A percentile compares a stretch with the other conserved stretches of the same genome.
phyloP scores from a whole-genome alignment of 2,329 filamentous ascomycete species.

The Exophiala bonariae region DNA sequence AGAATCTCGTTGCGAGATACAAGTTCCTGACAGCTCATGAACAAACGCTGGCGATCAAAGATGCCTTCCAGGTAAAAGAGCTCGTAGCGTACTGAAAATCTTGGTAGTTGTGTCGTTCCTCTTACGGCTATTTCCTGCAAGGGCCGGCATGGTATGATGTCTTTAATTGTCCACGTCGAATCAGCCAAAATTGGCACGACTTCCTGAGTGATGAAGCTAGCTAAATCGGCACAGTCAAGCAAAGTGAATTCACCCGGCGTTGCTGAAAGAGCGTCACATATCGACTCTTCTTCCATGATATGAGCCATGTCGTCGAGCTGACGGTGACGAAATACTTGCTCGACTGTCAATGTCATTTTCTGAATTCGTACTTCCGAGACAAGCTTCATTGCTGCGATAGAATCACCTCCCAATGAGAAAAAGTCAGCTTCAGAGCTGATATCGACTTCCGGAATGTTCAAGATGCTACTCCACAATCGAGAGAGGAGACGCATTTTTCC shows the following conservation, averaged over 20 bases:
- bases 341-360: slow-evolving; percentile 26
- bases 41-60: slow-evolving; percentile 51
- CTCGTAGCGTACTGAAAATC: slow-evolving; percentile 65
- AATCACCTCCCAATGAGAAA: slow-evolving; percentile 33
- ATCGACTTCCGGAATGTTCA: slow-evolving; percentile 41
- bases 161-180: slow-evolving; percentile 51
- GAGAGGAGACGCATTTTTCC: slow-evolving; percentile 36
- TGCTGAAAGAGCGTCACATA: not conserved
- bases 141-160: slow-evolving; percentile 60
- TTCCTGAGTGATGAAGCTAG: slow-evolving; percentile 46
- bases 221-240: slow-evolving; percentile 51
- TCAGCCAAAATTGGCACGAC: slow-evolving; percentile 55
- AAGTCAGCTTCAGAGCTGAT: slow-evolving; percentile 27
- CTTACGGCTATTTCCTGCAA: slow-evolving; percentile 61
- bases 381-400: slow-evolving; percentile 31
- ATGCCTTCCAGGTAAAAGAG: slow-evolving; percentile 60
- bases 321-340: slow-evolving; percentile 32
- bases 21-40: slow-evolving; percentile 47
- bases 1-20: slow-evolving; percentile 64
- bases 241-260: slow-evolving; percentile 42
- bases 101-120: slow-evolving; percentile 57
- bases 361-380: slow-evolving; percentile 22
- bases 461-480: slow-evolving; percentile 51
- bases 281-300: slow-evolving; percentile 41
- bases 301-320: slow-evolving; percentile 55